phyloP scores from a whole-genome alignment of 495 filamentous ascomycete species.

The Penicillium pulvis region DNA sequence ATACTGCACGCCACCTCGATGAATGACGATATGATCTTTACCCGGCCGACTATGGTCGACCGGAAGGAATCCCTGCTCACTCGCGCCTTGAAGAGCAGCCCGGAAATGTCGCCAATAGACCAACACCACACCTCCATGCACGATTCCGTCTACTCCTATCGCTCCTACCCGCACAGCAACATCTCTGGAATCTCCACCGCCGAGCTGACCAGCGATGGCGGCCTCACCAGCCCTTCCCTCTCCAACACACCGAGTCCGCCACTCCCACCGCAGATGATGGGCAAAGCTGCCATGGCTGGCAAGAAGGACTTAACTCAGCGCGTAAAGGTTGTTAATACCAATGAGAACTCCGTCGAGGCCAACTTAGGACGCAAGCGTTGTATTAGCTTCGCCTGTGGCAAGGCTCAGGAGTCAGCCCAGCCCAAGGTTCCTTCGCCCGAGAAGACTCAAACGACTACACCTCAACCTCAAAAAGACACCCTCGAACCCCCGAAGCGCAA shows the following conservation, averaged over 20 bases:
- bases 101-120: slow-evolving; percentile 51
- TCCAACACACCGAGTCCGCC: slow-evolving; percentile 89
- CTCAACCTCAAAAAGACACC: slow-evolving; percentile 15
- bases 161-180: slow-evolving; percentile 75
- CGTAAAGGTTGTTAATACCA: slow-evolving; percentile 38
- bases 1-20: slow-evolving; percentile 34
- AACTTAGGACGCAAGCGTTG: slow-evolving; percentile 75
- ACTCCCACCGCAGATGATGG: slow-evolving; percentile 47
- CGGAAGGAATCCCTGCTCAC: slow-evolving; percentile 78
- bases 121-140: slow-evolving; percentile 38
- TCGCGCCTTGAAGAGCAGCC: slow-evolving; percentile 69
- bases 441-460: slow-evolving; percentile 15
- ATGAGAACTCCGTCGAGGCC: slow-evolving; percentile 54
- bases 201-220: slow-evolving; percentile 89
- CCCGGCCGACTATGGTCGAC: slow-evolving; percentile 41
- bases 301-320: slow-evolving; percentile 34
- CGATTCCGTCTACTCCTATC: slow-evolving; percentile 45
- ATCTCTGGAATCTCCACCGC: slow-evolving; percentile 76
- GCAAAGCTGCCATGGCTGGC: slow-evolving; percentile 22
- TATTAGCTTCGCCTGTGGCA: slow-evolving; percentile 88
- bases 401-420: slow-evolving; percentile 30
- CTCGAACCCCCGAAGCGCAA: slow-evolving; percentile 49
- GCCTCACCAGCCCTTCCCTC: slow-evolving; percentile 85
- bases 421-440: slow-evolving; percentile 21
- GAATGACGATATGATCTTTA: slow-evolving; percentile 31